Conservation (phyloP, 345 rosid species). For the Salix koriyanagi region DNA sequence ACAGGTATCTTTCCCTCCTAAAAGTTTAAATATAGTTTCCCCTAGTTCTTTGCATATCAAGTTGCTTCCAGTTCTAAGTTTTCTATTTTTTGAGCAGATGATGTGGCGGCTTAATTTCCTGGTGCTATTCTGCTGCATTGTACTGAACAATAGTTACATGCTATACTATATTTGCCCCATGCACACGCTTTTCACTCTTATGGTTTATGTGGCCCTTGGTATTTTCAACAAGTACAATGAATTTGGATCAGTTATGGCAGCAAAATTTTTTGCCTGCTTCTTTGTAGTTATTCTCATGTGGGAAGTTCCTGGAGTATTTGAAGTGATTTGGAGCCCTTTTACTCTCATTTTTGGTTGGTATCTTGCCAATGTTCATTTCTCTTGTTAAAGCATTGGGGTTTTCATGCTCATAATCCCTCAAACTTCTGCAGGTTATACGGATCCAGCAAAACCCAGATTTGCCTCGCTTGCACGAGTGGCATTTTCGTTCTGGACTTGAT, state of each 20-base stretch:
- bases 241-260: conserved; percentile 67
- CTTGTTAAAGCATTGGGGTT: conserved; percentile 4
- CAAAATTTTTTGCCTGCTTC: conserved; percentile 71
- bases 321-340: conserved; percentile 89
- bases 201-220: conserved; percentile 96
- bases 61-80: conserved; percentile 21
- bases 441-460: conserved; percentile 77
- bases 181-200: conserved; percentile 98
- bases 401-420: conserved; percentile 9
- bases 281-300: conserved; percentile 77
- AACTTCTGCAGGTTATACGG: conserved; percentile 71
- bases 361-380: conserved; percentile 11
- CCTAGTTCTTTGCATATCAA: conserved; percentile 7
- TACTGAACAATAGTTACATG: conserved; percentile 86
- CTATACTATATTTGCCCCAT: conserved; percentile 97
- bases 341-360: conserved; percentile 77
- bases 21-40: neutral
- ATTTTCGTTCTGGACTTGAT: conserved; percentile 98
- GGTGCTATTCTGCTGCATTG: conserved; percentile 77
- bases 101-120: conserved; percentile 99
- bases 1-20: conserved; percentile 52
- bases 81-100: conserved; percentile 58
- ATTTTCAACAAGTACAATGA: conserved; percentile 88
- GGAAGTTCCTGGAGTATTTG: conserved; percentile 96
- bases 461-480: conserved; percentile 91